These are phyloP conservation scores for Rhodomyrtus tomentosa DNA, from an alignment of 345 rosid species.

Conservation along the genomic window DNA sequence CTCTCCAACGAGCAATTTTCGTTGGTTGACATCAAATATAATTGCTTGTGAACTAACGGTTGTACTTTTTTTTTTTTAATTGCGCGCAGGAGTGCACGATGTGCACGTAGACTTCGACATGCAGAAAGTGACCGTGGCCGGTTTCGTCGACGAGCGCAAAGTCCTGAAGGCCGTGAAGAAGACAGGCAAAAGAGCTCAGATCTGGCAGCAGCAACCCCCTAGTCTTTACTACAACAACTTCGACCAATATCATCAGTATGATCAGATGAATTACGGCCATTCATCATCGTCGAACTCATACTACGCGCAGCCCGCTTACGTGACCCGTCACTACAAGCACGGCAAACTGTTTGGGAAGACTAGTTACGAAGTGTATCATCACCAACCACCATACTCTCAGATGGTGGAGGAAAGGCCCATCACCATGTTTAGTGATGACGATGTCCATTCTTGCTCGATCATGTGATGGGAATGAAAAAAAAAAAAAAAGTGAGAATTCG, in stretches of 20 bases:
- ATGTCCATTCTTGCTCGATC: not conserved
- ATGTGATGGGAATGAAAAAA: not conserved
- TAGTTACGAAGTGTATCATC: not conserved
- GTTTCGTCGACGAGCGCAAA: conserved; percentile 3
- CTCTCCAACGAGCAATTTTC: not conserved
- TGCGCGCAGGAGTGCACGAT: conserved; percentile 1
- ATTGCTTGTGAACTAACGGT: not conserved
- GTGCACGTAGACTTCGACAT: not conserved
- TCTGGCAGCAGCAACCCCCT: not conserved
- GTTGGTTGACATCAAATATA: not conserved
- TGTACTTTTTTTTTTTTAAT: not conserved
- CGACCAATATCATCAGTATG: not conserved
- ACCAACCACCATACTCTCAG: conserved; percentile 5
- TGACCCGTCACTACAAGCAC: not conserved
- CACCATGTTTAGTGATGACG: conserved; percentile 6
- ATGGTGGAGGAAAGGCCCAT: conserved; percentile 1
- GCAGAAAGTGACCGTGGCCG: conserved; percentile 9
- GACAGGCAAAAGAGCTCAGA: conserved; percentile 3
- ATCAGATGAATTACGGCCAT: not conserved
- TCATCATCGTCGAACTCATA: not conserved
- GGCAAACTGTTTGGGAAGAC: not conserved
- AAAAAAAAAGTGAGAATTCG: too few species aligned
- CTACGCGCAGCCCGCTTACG: not conserved
- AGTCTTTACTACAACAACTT: not conserved
- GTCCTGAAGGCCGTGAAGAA: conserved; percentile 1